phyloP scores from a whole-genome alignment of 768 basidiomycete species.

The Leccinum rimulosum region DNA sequence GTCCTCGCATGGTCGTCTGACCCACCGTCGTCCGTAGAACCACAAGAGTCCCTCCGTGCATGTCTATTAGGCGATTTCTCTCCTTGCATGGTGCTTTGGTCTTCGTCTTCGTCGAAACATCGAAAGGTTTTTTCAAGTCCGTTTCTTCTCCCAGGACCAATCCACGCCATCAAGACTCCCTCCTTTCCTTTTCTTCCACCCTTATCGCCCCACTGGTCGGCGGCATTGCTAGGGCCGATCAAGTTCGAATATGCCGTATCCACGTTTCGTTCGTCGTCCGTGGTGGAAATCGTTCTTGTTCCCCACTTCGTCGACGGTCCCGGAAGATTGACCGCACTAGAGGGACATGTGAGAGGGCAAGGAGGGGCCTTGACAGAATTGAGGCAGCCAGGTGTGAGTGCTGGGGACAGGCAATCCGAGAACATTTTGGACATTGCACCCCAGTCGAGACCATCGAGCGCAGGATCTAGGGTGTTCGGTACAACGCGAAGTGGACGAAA shows the following conservation, averaged over 20 bases:
- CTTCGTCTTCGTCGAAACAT: conserved; percentile 12
- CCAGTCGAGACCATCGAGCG: conserved; percentile 64
- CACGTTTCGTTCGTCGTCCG: conserved; percentile 26
- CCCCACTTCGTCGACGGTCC: conserved; percentile 18
- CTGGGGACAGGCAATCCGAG: conserved; percentile 44
- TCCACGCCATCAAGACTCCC: conserved; percentile 41
- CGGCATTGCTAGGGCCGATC: conserved; percentile 53
- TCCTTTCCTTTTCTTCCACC: conserved; percentile 44
- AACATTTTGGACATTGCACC: conserved; percentile 70
- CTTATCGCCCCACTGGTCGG: conserved; percentile 54
- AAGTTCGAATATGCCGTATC: conserved; percentile 65
- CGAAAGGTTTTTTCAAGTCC: conserved; percentile 35
- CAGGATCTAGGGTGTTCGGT: conserved; percentile 71
- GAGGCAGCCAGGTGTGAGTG: conserved; percentile 6
- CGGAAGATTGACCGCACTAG: conserved; percentile 16
- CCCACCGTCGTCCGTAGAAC: conserved; percentile 40
- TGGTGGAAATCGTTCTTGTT: neutral
- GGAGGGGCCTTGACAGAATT: conserved; percentile 23
- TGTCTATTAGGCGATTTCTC: neutral
- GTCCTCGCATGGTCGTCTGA: conserved; percentile 52
- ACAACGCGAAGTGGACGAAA: conserved; percentile 77
- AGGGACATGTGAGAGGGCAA: conserved; percentile 1
- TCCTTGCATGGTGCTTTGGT: neutral
- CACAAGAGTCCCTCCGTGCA: conserved; percentile 40
- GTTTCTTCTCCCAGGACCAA: conserved; percentile 37